Percentiles rank a stretch among this genome's conserved stretches.
phyloP scores from a whole-genome alignment of 1,139 yeast species.

The Zygosaccharomyces pseudobailii region DNA sequence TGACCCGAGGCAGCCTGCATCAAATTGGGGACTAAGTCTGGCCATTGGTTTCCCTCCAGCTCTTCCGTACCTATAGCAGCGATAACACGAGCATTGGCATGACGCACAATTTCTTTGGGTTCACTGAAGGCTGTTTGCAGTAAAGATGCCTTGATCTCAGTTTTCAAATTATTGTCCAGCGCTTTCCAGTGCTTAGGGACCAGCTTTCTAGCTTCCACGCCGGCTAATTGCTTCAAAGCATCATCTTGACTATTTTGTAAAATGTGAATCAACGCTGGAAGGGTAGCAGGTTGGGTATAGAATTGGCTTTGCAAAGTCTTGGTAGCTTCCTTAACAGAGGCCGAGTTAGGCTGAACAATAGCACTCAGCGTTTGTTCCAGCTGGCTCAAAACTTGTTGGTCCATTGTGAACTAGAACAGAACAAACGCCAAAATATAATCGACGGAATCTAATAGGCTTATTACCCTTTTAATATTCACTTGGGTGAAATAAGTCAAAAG shows the following conservation, averaged over 20 bases:
- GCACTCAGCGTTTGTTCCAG: constrained; percentile 75
- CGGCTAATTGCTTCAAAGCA: constrained; percentile 68
- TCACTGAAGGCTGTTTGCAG: constrained; percentile 67
- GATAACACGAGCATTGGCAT: constrained; percentile 83
- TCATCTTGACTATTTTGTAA: constrained; percentile 48
- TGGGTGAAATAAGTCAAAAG: not conserved
- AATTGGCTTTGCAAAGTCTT: constrained; percentile 67
- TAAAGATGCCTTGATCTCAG: constrained; percentile 61
- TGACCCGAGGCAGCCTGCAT: constrained; percentile 64
- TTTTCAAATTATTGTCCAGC: constrained; percentile 50
- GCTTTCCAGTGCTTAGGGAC: constrained; percentile 67
- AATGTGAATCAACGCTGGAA: constrained; percentile 80
- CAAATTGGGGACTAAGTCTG: constrained; percentile 66
- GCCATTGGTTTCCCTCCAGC: constrained; percentile 65
- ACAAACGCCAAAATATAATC: constrained; percentile 1
- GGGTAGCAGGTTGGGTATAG: constrained; percentile 64
- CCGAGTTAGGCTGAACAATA: constrained; percentile 72
- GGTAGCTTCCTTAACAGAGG: constrained; percentile 79
- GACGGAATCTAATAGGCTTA: not conserved
- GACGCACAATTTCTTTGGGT: constrained; percentile 67
- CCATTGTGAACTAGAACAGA: constrained; percentile 42
- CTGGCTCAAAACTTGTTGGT: constrained; percentile 60
- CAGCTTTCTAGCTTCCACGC: constrained; percentile 91
- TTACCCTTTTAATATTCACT: not conserved
- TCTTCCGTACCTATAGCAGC: constrained; percentile 81